phyloP scores from a whole-genome alignment of 768 basidiomycete genomes.

The Antrodiella citrinella region DNA sequence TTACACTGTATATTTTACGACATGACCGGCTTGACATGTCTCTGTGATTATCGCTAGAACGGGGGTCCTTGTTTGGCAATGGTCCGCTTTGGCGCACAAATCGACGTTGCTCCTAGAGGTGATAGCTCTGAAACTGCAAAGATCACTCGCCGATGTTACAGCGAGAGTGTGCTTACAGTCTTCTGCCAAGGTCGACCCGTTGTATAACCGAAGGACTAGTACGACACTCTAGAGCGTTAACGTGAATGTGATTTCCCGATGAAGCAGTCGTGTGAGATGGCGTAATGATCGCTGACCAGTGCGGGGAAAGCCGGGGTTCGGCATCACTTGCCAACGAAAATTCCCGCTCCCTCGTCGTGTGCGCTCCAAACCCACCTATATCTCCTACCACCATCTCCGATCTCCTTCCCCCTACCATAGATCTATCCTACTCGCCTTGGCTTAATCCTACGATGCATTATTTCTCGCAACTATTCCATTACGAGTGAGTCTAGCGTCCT shows the following conservation, averaged over 20 bases:
- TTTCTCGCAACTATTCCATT: constrained; percentile 77
- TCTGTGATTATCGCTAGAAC: no score
- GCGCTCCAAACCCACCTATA: neutral
- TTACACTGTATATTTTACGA: no score
- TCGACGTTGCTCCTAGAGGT: no score
- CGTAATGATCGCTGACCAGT: neutral
- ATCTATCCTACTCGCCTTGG: constrained; percentile 4
- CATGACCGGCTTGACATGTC: no score
- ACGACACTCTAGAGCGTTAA: neutral
- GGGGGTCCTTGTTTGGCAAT: no score
- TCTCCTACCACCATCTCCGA: constrained; percentile 6
- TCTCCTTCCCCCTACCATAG: constrained; percentile 9
- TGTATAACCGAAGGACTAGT: no score
- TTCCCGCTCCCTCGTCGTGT: neutral
- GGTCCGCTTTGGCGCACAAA: no score
- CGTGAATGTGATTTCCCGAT: neutral
- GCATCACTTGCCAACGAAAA: neutral
- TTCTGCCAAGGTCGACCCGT: no score
- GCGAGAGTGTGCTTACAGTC: no score
- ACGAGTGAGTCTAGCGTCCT: constrained; percentile 51
- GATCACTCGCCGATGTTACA: no score
- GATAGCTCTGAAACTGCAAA: no score
- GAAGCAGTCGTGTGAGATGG: neutral
- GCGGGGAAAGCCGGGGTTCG: neutral
- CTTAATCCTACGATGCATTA: constrained; percentile 55